These are phyloP conservation scores for Pestalotiopsis fici DNA, from an alignment of 2,329 filamentous ascomycete species.

Conservation along the genomic window DNA sequence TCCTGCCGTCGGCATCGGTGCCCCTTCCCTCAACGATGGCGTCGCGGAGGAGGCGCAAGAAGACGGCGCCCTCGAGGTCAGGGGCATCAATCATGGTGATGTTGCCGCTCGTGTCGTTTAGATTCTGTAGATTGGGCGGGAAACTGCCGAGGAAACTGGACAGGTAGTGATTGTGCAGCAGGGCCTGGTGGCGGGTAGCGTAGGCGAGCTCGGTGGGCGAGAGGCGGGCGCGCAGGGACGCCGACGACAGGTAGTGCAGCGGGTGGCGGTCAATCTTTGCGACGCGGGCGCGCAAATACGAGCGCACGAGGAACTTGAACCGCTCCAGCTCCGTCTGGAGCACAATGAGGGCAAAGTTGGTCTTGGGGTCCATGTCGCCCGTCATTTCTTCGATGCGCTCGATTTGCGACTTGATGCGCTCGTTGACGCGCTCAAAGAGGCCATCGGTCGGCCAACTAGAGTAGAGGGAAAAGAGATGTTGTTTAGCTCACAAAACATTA, in stretches of 20 bases:
- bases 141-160: constrained; percentile 84
- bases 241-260: constrained; percentile 68
- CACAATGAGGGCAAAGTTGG: constrained; percentile 91
- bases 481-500: neutral
- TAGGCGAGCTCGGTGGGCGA: constrained; percentile 80
- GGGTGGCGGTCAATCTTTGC: constrained; percentile 85
- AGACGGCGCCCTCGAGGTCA: constrained; percentile 81
- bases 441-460: constrained; percentile 65
- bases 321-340: constrained; percentile 95
- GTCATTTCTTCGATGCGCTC: constrained; percentile 75
- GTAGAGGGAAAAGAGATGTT: neutral
- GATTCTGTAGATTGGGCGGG: constrained; percentile 73
- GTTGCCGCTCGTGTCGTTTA: constrained; percentile 89
- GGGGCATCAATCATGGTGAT: constrained; percentile 91
- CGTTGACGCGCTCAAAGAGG: constrained; percentile 81
- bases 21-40: constrained; percentile 60
- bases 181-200: constrained; percentile 78
- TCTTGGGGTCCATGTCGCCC: constrained; percentile 82
- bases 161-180: constrained; percentile 83
- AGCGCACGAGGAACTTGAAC: constrained; percentile 87
- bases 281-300: constrained; percentile 80
- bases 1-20: constrained; percentile 61
- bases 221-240: constrained; percentile 60
- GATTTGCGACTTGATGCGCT: constrained; percentile 69
- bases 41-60: constrained; percentile 72